Evolutionary conservation across 306 rosid species (phyloP), one percentile per base, ranked within the genome.

Genomic region (Neltuma alba): DNA sequence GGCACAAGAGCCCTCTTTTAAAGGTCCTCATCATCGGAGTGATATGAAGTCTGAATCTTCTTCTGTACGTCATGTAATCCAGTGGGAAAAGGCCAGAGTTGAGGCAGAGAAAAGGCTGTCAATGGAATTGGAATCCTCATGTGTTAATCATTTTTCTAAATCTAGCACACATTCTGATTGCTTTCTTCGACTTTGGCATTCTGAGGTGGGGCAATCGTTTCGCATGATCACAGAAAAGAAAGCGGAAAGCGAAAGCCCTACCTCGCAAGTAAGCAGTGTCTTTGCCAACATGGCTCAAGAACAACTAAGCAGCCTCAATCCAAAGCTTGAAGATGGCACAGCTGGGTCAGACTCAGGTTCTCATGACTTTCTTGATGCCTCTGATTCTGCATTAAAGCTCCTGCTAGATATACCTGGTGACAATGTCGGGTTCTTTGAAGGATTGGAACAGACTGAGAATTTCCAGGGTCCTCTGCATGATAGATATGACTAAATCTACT

Each of bases 41-140:
- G 75, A 33, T 30, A 62, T 55, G 2, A 82, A 83, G 63, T 71
- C 85, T 7, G 84, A 77, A 80, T 83, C 81, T 68, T 79, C 87
- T 62, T 74, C 83, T 1, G 83, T 81, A 0, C 83, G 83, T 18
- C 90, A 90, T 78, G 85, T 83, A 86, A 86, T 77, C 36, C 89
- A 88, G 48, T 84, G 89, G 92, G 92, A 88, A 65, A 86, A 88
- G 70, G 89, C 89, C 3, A 84, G 89, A 48, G 85, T 88, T 48
- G 89, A 86, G 85, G 92, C 92, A 5, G 92, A 88, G 85, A 79
- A 88, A 62, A 84, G 92, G 69, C 36, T 88, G 84, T 86, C 89
- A 34, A 77, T 70, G 83, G 92, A 85, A 34, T 79, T 84, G 86
- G 92, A 85, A 28, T 81, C 88, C 68, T 82, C 83, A 12, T 40